Percentiles rank a stretch among this genome's conserved stretches.
Evolutionary conservation across 169 alveolate species (phyloP).

Genomic region (Neospora caninum): DNA sequence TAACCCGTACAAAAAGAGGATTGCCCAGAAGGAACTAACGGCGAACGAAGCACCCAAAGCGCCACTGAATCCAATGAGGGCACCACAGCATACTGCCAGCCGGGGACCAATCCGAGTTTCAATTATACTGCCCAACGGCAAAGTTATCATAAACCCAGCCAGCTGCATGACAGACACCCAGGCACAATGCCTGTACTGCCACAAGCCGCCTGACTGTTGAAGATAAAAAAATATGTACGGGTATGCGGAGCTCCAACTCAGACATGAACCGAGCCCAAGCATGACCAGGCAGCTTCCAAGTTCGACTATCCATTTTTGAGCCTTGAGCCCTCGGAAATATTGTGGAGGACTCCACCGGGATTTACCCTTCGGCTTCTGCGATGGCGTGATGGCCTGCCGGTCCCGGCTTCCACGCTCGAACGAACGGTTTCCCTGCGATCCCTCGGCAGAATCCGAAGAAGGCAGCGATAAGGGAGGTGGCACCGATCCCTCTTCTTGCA

Average conservation of each 20-base stretch:
- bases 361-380: too few species aligned
- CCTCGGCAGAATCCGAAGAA: too few species aligned
- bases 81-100: not conserved
- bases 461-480: too few species aligned
- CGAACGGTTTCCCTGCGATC: too few species aligned
- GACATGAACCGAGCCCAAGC: not conserved
- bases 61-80: not conserved
- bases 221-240: not conserved
- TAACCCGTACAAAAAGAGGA: not conserved
- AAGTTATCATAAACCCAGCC: not conserved
- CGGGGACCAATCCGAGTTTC: not conserved
- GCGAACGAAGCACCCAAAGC: not conserved
- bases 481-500: too few species aligned
- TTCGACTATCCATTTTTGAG: not conserved
- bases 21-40: not conserved
- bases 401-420: too few species aligned
- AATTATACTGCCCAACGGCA: slow-evolving; percentile 9
- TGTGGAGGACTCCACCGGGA: too few species aligned
- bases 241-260: not conserved
- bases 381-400: too few species aligned
- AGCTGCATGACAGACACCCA: slow-evolving; percentile 24
- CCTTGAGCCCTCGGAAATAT: not conserved
- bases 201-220: not conserved
- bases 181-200: not conserved
- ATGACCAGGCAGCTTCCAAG: not conserved